Evolutionary conservation across 345 rosid genomes (phyloP).

Genomic region (Eucalyptus victrix): DNA sequence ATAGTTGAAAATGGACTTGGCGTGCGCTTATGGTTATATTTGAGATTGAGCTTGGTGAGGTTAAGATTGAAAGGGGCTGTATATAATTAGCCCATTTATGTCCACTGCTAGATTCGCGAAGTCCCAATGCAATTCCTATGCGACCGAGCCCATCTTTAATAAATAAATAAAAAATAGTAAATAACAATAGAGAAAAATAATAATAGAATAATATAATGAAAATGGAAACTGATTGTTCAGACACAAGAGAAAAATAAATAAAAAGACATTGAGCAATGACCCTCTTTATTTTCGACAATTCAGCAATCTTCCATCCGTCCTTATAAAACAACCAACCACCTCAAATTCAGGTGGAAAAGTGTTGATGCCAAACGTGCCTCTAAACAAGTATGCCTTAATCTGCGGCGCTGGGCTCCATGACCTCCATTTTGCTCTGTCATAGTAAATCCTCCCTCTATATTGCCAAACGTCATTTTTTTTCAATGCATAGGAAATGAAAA

Average conservation of each 20-base stretch:
- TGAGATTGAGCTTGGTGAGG: background rate
- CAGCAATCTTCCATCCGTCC: background rate
- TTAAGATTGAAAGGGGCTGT: background rate
- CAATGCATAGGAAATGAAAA: too few species aligned
- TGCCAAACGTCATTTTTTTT: fast-evolving
- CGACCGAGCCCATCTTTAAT: background rate
- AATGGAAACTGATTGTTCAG: background rate
- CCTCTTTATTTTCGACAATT: background rate
- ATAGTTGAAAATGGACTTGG: too few species aligned
- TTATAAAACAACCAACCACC: background rate
- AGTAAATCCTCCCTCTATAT: too few species aligned
- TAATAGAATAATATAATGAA: background rate
- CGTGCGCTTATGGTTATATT: background rate
- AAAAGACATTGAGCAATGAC: background rate
- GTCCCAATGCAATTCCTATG: fast-evolving
- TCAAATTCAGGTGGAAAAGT: background rate
- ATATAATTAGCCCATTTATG: background rate
- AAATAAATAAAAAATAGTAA: background rate
- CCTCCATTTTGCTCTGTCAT: too few species aligned
- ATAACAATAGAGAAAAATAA: background rate
- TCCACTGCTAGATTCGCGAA: background rate
- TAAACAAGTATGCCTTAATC: background rate
- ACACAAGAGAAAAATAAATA: background rate
- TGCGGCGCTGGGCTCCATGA: background rate
- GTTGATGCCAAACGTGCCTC: background rate